A percentile compares a stretch with the other conserved stretches of the same genome.
Conservation (phyloP, 164 flowering plant species). For the Amborella trichopoda region DNA sequence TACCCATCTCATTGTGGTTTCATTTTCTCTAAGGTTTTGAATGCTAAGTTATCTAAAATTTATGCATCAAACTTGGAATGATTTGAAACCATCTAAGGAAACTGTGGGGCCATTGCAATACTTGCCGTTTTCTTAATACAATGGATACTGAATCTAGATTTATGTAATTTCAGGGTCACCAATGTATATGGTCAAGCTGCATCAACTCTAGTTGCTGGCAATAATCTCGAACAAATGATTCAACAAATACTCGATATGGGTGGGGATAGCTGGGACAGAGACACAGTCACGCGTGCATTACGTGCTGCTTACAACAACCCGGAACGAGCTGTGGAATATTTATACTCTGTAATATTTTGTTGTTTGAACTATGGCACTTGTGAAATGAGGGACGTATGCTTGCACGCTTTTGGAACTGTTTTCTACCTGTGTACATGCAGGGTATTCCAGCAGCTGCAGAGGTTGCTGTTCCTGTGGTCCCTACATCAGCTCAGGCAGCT, state of each 20-base stretch:
- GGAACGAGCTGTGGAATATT: conserved; percentile 92
- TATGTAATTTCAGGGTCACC: conserved; percentile 28
- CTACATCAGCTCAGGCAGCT: background rate
- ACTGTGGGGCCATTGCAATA: too few species aligned
- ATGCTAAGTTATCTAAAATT: too few species aligned
- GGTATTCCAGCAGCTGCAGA: conserved; percentile 3
- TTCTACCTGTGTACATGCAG: background rate
- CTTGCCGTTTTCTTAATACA: too few species aligned
- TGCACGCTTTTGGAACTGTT: background rate
- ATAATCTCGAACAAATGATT: conserved; percentile 64
- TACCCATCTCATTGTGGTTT: too few species aligned
- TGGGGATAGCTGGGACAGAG: conserved; percentile 93
- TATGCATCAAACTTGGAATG: too few species aligned
- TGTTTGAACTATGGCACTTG: background rate
- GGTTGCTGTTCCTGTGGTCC: conserved; percentile 1
- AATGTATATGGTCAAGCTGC: conserved; percentile 80
- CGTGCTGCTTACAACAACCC: conserved; percentile 97
- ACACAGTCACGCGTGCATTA: conserved; percentile 85
- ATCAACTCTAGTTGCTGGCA: conserved; percentile 59
- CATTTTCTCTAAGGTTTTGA: too few species aligned
- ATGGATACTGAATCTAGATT: background rate
- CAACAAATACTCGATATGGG: conserved; percentile 92
- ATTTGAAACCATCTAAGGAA: too few species aligned
- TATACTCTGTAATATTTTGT: conserved; percentile 65
- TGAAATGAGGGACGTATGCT: background rate